Conservation (phyloP, 2,329 filamentous ascomycete species). For the Verticillium dahliae region DNA sequence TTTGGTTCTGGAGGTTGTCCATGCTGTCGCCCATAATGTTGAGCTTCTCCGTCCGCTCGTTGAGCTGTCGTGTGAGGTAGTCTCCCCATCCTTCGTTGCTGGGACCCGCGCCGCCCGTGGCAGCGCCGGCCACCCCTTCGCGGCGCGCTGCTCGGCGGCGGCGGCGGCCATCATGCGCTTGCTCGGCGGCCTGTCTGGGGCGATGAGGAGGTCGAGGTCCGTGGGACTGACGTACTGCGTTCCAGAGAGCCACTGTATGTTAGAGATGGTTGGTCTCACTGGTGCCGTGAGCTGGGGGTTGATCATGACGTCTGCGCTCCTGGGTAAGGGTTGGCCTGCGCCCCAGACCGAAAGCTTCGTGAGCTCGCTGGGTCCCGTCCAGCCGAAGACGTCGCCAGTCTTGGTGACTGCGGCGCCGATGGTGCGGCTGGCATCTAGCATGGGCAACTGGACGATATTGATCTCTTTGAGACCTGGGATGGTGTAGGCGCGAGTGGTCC, state of each 20-base stretch:
- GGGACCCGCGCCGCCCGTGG: constrained; percentile 16
- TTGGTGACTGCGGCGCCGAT: constrained; percentile 63
- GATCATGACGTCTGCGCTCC: constrained; percentile 64
- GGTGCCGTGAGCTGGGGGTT: constrained; percentile 71
- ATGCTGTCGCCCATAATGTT: constrained; percentile 78
- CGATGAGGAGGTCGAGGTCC: constrained; percentile 86
- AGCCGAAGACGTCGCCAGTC: constrained; percentile 78
- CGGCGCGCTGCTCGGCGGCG: constrained; percentile 64
- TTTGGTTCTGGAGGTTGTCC: constrained; percentile 74
- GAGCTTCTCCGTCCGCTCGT: constrained; percentile 84
- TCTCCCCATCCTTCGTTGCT: constrained; percentile 62
- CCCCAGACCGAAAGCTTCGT: constrained; percentile 83
- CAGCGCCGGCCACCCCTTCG: constrained; percentile 27
- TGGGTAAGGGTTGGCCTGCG: constrained; percentile 56
- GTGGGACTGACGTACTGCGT: constrained; percentile 83
- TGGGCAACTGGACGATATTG: constrained; percentile 56
- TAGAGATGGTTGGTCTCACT: constrained; percentile 85
- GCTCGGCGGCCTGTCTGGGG: constrained; percentile 78
- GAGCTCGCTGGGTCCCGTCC: constrained; percentile 83
- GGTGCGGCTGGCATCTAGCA: constrained; percentile 69
- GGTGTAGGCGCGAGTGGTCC: constrained; percentile 71
- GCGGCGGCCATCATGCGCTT: constrained; percentile 82
- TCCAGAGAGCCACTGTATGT: constrained; percentile 92
- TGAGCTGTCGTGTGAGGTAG: constrained; percentile 80
- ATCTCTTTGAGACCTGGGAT: constrained; percentile 88